A percentile compares a stretch with the other conserved stretches of the same genome.
Conservation (phyloP, 2,329 filamentous ascomycete genomes). For the Byssothecium circinans region DNA sequence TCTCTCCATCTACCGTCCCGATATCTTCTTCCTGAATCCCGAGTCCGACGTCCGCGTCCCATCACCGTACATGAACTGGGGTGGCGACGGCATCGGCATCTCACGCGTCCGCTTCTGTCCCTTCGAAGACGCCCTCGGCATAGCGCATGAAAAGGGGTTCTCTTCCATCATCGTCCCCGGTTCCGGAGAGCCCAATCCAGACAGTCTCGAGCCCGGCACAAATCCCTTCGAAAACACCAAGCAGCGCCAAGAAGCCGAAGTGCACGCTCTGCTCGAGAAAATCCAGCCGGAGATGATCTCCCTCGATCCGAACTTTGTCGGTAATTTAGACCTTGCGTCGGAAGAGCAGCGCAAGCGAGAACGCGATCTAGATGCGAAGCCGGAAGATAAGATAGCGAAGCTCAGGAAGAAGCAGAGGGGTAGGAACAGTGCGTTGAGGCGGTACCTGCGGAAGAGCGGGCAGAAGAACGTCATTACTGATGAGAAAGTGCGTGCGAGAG, state of each 20-base stretch:
- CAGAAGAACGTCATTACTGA: slow-evolving; percentile 95
- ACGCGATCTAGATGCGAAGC: slow-evolving; percentile 74
- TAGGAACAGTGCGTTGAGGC: slow-evolving; percentile 84
- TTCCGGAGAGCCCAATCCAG: slow-evolving; percentile 95
- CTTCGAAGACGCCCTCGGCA: slow-evolving; percentile 87
- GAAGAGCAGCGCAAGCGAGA: slow-evolving; percentile 76
- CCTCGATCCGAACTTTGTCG: slow-evolving; percentile 87
- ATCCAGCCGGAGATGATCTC: slow-evolving; percentile 96
- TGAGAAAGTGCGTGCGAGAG: slow-evolving; percentile 83
- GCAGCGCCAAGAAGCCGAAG: slow-evolving; percentile 89
- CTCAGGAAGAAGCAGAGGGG: slow-evolving; percentile 79
- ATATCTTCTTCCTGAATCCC: slow-evolving; percentile 75
- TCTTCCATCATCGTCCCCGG: slow-evolving; percentile 88
- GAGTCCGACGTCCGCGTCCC: slow-evolving; percentile 75
- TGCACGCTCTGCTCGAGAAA: slow-evolving; percentile 89
- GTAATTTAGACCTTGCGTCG: slow-evolving; percentile 79
- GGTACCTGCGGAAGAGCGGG: slow-evolving; percentile 88
- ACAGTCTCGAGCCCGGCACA: slow-evolving; percentile 73
- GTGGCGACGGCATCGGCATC: slow-evolving; percentile 77
- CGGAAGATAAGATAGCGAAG: slow-evolving; percentile 60
- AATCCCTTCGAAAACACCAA: slow-evolving; percentile 95
- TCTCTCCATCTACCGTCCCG: slow-evolving; percentile 81
- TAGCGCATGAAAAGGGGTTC: slow-evolving; percentile 84
- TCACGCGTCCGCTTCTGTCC: slow-evolving; percentile 90
- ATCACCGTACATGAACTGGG: slow-evolving; percentile 91